Base-by-base conservation (phyloP, 192 early-diverging fungal genomes). In the Mortierella hygrophila region DNA sequence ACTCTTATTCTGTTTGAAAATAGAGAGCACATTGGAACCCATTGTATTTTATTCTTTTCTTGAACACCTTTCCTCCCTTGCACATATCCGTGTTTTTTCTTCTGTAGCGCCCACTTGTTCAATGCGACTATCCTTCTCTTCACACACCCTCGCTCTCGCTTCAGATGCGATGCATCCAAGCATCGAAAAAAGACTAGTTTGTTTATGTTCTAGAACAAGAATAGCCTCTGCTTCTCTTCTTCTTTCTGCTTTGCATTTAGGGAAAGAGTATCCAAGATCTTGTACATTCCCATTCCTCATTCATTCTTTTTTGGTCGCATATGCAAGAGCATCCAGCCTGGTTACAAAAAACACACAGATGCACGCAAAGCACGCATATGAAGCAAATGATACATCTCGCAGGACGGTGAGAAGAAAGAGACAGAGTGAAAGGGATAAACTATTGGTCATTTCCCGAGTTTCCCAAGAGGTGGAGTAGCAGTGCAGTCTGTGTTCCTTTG, bases 71-170 rank as follows among this genome's bases (percentile, higher is more conserved):
- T 32, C 29, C 32, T 65, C n/a, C 13, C 15, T 32, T 29, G 57
- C 10, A 52, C 49, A 52, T 6, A 52, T 32, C 29, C 60, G 13
- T 29, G 3, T 11, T 65, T 57, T 7, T 29, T 60, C 57, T 60
- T 65, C 29, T 65, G 60, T 65, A 65, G 60, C 60, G 60, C 60
- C 60, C 13, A 65, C 60, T 71, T 71, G 16, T 71, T 68, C 41
- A 23, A 68, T 26, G 11, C 55, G 21, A 29, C 4, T 63, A 5
- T 35, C 6, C 54, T 44, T 26, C 11, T 16, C 44, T 13, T 13
- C 44, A 15, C 44, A 13, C 13, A 46, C 44, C 44, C 11, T n/a
- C 42, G n/a, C 41, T 44, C 70, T 70, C 7, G n/a, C 32, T 70
- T 40, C 26, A 4, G 55, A 26, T 60, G 54, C 21, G 55, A 23